Percentiles rank a stretch among this genome's conserved stretches.
These are phyloP conservation scores for Lippia alba DNA, from an alignment of 305 asterid genomes.

Conservation along the genomic window DNA sequence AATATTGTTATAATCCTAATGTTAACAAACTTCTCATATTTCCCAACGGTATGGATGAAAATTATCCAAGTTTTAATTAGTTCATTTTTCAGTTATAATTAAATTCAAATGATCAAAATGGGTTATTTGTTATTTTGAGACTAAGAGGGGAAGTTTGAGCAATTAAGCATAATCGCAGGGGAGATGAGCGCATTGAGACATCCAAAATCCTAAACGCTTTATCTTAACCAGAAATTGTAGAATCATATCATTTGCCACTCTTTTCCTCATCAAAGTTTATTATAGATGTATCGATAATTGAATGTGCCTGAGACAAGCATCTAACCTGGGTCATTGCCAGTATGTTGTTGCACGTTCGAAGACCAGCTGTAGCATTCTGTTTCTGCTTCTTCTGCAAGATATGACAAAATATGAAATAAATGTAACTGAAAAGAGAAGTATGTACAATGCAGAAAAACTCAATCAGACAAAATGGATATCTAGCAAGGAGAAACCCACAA, in stretches of 20 bases:
- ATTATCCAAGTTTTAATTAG: neutral
- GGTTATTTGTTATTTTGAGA: too few relatives aligned
- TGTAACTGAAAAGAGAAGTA: constrained; percentile 8
- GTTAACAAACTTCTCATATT: neutral
- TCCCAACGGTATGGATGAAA: neutral
- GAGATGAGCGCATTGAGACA: too few relatives aligned
- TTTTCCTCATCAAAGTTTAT: neutral
- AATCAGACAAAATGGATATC: constrained; percentile 2
- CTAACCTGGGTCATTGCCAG: constrained; percentile 81
- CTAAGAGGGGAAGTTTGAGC: too few relatives aligned
- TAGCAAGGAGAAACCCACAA: constrained; percentile 56
- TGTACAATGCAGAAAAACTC: neutral
- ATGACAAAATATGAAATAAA: constrained; percentile 6
- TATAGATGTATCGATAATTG: neutral
- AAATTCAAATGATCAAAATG: too few relatives aligned
- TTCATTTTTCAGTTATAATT: neutral
- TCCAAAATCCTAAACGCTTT: too few relatives aligned
- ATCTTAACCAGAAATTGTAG: too few relatives aligned
- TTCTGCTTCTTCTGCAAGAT: constrained; percentile 80
- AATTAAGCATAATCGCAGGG: too few relatives aligned
- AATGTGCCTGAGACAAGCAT: constrained; percentile 13
- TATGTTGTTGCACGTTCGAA: constrained; percentile 85
- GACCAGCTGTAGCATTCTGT: constrained; percentile 87
- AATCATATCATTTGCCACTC: neutral
- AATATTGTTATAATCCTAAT: too few relatives aligned